Conservation (phyloP, 2,329 filamentous ascomycete genomes). For the Aureobasidium melanogenum region DNA sequence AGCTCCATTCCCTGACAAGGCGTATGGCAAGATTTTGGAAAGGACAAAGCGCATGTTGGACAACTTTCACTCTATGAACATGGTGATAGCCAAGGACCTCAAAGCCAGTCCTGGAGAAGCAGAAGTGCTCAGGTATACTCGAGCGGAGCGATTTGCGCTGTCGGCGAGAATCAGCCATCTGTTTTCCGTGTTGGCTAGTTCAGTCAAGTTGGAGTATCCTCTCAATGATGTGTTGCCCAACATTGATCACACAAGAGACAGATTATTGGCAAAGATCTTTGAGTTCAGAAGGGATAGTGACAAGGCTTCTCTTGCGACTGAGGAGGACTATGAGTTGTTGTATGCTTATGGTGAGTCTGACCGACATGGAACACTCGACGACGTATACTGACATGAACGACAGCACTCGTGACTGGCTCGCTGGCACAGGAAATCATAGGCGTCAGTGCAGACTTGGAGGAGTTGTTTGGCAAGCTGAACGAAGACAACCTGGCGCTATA, state of each 20-base stretch:
- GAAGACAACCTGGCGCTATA: constrained; percentile 53
- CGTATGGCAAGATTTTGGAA: constrained; percentile 65
- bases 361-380: not conserved
- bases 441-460: constrained; percentile 48
- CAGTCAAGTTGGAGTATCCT: constrained; percentile 89
- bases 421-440: constrained; percentile 46
- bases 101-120: constrained; percentile 71
- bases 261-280: constrained; percentile 78
- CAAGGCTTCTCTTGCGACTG: constrained; percentile 44
- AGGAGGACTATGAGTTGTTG: constrained; percentile 79
- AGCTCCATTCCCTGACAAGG: constrained; percentile 71
- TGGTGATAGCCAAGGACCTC: constrained; percentile 75
- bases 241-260: constrained; percentile 70
- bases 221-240: constrained; percentile 82
- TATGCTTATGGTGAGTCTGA: constrained; percentile 70
- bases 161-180: constrained; percentile 89
- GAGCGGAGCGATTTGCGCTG: constrained; percentile 67
- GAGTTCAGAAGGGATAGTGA: constrained; percentile 67
- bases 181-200: constrained; percentile 75
- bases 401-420: constrained; percentile 55
- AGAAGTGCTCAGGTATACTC: constrained; percentile 69
- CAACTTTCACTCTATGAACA: constrained; percentile 92
- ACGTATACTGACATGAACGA: constrained; percentile 7
- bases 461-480: constrained; percentile 52
- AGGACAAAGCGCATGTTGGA: constrained; percentile 81